Evolutionary conservation across 305 asterid genomes (phyloP).

Genomic region (Plantago coronopus): DNA sequence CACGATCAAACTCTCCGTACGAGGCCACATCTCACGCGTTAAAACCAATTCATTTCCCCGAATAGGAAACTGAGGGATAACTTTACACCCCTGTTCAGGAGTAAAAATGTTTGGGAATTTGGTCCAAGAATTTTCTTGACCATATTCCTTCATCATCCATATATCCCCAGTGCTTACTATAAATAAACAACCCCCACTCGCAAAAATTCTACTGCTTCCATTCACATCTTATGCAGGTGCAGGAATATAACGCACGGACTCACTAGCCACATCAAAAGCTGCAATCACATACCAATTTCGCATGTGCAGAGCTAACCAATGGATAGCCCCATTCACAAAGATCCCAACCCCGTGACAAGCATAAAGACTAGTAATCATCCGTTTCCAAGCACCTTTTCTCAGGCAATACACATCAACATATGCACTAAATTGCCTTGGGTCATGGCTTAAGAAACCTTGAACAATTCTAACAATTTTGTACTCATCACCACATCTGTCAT

Average conservation of each 20-base stretch:
- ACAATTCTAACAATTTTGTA: conserved; percentile 34
- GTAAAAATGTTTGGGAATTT: background rate
- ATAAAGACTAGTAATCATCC: conserved; percentile 32
- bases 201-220: too few species aligned
- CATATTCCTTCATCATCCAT: conserved; percentile 53
- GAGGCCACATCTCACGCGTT: conserved; percentile 19
- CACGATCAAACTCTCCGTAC: conserved; percentile 20
- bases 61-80: conserved; percentile 28
- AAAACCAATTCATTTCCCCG: conserved; percentile 33
- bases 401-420: conserved; percentile 30
- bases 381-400: conserved; percentile 30
- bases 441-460: conserved; percentile 16
- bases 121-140: conserved; percentile 41
- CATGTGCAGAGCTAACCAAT: conserved; percentile 34
- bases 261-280: too few species aligned
- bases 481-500: conserved; percentile 32
- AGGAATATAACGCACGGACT: too few species aligned
- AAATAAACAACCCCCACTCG: conserved; percentile 22
- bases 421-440: conserved; percentile 23
- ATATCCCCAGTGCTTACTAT: conserved; percentile 10
- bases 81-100: background rate
- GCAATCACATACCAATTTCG: too few species aligned
- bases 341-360: conserved; percentile 30
- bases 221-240: too few species aligned
- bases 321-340: conserved; percentile 32